Evolutionary conservation across 495 filamentous ascomycete species (phyloP).

Genomic region (Xylaria cubensis): DNA sequence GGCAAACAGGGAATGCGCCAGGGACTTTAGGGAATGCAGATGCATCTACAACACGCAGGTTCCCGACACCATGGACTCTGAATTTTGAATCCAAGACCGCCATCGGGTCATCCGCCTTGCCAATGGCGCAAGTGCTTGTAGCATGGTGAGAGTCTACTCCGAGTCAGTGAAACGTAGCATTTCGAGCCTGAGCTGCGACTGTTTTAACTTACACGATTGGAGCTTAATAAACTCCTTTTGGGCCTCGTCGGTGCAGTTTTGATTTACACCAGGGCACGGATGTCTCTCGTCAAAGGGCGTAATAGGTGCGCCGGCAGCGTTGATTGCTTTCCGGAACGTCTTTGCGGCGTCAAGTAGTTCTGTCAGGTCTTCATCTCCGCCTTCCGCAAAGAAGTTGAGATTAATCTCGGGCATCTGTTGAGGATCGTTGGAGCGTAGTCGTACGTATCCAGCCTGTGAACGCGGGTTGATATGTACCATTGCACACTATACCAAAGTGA

Average conservation of each 20-base stretch:
- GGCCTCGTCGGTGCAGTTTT: slow-evolving; percentile 46
- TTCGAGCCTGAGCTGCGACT: neutral
- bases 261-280: slow-evolving; percentile 46
- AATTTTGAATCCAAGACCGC: slow-evolving; percentile 62
- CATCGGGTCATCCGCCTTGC: slow-evolving; percentile 52
- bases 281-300: slow-evolving; percentile 50
- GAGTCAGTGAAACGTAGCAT: neutral
- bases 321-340: slow-evolving; percentile 52
- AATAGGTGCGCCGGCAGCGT: slow-evolving; percentile 41
- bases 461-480: slow-evolving; percentile 57
- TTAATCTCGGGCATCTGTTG: slow-evolving; percentile 62
- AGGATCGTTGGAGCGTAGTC: slow-evolving; percentile 56
- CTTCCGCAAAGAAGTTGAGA: slow-evolving; percentile 61
- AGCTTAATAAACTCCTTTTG: slow-evolving; percentile 54
- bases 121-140: slow-evolving; percentile 55
- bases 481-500: slow-evolving; percentile 36
- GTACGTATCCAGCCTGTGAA: slow-evolving; percentile 59
- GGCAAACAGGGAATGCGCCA: slow-evolving; percentile 64
- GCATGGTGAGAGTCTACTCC: slow-evolving; percentile 55
- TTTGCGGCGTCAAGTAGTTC: slow-evolving; percentile 60
- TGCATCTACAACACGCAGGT: slow-evolving; percentile 63
- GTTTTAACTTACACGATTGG: slow-evolving; percentile 44
- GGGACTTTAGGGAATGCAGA: slow-evolving; percentile 59
- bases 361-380: slow-evolving; percentile 48
- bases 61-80: slow-evolving; percentile 53